Evolutionary conservation across 2,329 filamentous ascomycete genomes (phyloP), one percentile per base, ranked within the genome.

Genomic region (Neonectria coccinea): DNA sequence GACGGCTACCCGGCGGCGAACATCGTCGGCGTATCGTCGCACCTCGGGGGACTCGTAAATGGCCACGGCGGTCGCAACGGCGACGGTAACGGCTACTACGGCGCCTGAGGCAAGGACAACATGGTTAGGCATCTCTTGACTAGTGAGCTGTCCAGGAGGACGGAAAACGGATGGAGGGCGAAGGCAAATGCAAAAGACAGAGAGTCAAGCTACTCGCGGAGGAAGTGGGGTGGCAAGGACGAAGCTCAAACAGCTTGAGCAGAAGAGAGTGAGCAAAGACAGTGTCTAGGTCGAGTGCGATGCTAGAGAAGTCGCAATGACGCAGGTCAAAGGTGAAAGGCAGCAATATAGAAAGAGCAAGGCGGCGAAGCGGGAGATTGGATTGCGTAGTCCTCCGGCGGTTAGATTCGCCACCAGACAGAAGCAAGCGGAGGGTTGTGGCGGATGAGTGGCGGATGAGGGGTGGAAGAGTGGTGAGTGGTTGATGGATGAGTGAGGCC

Each of bases 21-120:
- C 80, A 74, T 89, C 85, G 67, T 88, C 84, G 67, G 87, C 85
- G 72, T 87, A 85, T 70, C 87, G 86, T 66, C 87, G 86, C 29
- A 90, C 77, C 77, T 90, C 88, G 60, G 88, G 88, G 22, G 84
- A 88, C 75, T 91, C 88, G 79, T 90, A 90, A 64, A 90, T 81
- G 67, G 86, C 85, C 64, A 88, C 83, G 63, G 86, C 86, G 36
- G 86, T 84, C 27, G 86, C 85, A 62, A 88, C 83, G 59, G 85
- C 86, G 63, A 88, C 82, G 31, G 86, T 84, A 36, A 87, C 80
- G 78, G 85, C 87, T 68, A 88, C 83, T 52, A 87, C 81, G 80
- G 86, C 86, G 69, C 83, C 86, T 84, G 86, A 85, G 65, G 82
- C 82, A 62, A 87, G 71, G 47, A 83, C 80, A 68, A 83, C 78